These are phyloP conservation scores for Schwanniomyces vanrijiae DNA, from an alignment of 805 yeast genomes.

Conservation along the genomic window DNA sequence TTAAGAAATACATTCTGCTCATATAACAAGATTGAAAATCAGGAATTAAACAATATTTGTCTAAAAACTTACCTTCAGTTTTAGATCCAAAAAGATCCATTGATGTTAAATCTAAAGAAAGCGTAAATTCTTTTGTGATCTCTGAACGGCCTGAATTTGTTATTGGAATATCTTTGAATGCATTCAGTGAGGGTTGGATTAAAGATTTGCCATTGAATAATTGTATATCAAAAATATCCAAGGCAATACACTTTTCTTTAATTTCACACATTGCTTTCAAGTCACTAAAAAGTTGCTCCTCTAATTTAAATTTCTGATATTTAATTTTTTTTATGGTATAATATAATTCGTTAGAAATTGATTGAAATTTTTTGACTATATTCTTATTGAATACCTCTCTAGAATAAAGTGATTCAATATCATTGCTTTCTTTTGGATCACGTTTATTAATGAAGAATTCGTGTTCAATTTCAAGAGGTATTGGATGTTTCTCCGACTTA, in stretches of 20 bases:
- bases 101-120: constrained; percentile 14
- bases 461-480: constrained; percentile 40
- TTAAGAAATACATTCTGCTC: constrained; percentile 32
- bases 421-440: not conserved
- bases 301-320: constrained; percentile 24
- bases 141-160: constrained; percentile 1
- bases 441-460: constrained; percentile 29
- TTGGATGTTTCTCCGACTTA: constrained; percentile 29
- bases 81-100: not conserved
- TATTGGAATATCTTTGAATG: constrained; percentile 10
- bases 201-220: not conserved
- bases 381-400: not conserved
- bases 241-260: constrained; percentile 24
- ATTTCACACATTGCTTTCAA: constrained; percentile 25
- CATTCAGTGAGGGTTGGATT: not conserved
- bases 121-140: constrained; percentile 10
- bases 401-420: not conserved
- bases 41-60: constrained; percentile 33
- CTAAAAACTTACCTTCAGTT: constrained; percentile 11
- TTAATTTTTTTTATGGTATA: constrained; percentile 20
- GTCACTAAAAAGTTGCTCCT: constrained; percentile 28
- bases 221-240: constrained; percentile 17
- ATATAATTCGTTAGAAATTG: constrained; percentile 17
- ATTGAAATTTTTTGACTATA: constrained; percentile 16
- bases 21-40: constrained; percentile 37